These are phyloP conservation scores for Pseudonitzschia delicatissima DNA, from an alignment of 108 stramenopile species.

Conservation along the genomic window DNA sequence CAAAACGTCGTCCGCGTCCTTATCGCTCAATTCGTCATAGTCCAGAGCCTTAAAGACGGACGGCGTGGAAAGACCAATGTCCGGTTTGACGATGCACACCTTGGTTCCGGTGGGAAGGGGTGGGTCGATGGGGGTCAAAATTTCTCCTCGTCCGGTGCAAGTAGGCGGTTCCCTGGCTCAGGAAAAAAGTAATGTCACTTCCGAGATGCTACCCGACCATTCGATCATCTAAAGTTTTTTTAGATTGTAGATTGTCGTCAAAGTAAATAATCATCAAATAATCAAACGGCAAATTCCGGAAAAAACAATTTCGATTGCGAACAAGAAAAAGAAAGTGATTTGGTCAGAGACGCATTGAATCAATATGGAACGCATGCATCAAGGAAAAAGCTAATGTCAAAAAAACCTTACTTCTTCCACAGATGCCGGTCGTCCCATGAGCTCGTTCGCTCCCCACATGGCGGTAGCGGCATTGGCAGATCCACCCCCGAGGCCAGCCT, in stretches of 20 bases:
- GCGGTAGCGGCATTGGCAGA: slow-evolving; percentile 94
- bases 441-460: slow-evolving; percentile 90
- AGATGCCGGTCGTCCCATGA: slow-evolving; percentile 84
- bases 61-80: slow-evolving; percentile 89
- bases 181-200: slow-evolving; percentile 95
- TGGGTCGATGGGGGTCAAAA: slow-evolving; percentile 84
- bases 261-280: not conserved
- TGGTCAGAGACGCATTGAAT: no score
- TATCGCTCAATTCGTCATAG: slow-evolving; percentile 65
- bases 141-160: slow-evolving; percentile 95
- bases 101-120: slow-evolving; percentile 66
- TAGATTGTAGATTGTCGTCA: not conserved
- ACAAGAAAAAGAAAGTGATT: no score
- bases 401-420: slow-evolving; percentile 52
- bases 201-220: slow-evolving; percentile 92
- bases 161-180: slow-evolving; percentile 91
- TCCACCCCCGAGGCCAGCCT: slow-evolving; percentile 95
- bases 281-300: no score
- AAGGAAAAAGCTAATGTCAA: no score
- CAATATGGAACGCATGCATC: no score
- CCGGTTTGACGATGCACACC: slow-evolving; percentile 84
- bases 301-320: no score
- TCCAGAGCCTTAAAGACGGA: slow-evolving; percentile 88
- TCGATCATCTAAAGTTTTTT: slow-evolving; percentile 71
- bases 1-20: slow-evolving; percentile 64